Base-by-base conservation (phyloP, 169 alveolate species). In the Babesia sp. region DNA sequence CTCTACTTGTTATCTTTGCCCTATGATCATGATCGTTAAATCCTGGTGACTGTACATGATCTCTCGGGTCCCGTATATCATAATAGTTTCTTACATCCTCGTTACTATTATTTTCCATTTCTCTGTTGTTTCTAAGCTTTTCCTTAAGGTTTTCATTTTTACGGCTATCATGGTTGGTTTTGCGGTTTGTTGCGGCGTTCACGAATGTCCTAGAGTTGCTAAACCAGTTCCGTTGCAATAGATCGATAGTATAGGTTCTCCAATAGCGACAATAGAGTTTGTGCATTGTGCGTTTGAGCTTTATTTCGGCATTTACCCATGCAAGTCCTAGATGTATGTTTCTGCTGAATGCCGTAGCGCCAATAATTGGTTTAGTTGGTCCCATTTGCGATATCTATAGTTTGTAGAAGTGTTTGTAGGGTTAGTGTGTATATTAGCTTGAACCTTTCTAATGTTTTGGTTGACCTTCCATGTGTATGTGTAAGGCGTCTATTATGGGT, bases 11-110 rank as follows among this genome's bases (percentile, higher is more conserved):
- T 34, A 64, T 22, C 1, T 39, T 45, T 16, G 74, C 36, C 54
- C 87, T 56, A 11, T 48, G 87, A 28, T 79, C 87, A 28, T 33
- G 60, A 26, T 36, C 36, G 22, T 44, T 66, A 41, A 79, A 79
- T 28, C 83, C 87, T 11, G 75, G 51, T 11, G 57, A 58, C 8
- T 26, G 44, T 16, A 72, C 58, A 11, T 20, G 24, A 31, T 79
- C 63, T 16, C 83, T 42, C 26, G 48, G 54, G 29, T 71, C 84
- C 14, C 34, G n/a, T 6, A 79, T 50, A 34, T 59, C 77, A 29
- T 79, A 79, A 42, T 69, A 78, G 50, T 69, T 78, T 0, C 14
- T 26, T 20, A 26, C 48, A 16, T 48, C 60, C 11, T 60, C 72
- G 9, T 12, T 14, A 8, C 33, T 18, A 8, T 41, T 41, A 41